Evolutionary conservation across 2,329 filamentous ascomycete species (phyloP).

Genomic region (Aspergillus brunneoviolaceus): DNA sequence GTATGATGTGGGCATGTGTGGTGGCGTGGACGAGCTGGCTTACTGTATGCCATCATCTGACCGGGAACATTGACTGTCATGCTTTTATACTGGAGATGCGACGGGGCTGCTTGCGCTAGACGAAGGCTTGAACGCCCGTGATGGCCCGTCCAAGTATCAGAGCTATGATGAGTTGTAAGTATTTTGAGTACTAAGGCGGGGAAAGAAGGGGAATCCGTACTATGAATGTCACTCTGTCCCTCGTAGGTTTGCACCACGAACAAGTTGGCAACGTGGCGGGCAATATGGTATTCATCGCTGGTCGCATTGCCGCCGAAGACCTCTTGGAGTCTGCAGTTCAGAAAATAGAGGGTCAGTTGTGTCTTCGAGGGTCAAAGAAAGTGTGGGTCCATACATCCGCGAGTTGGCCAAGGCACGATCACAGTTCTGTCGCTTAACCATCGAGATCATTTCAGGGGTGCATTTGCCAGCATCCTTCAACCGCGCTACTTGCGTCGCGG

Average conservation of each 20-base stretch:
- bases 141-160: constrained; percentile 68
- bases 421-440: constrained; percentile 98
- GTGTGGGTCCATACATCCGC: constrained; percentile 53
- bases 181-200: not conserved
- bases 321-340: constrained; percentile 68
- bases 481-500: constrained; percentile 84
- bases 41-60: no score
- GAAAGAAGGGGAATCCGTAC: constrained; percentile 56
- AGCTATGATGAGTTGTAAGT: constrained; percentile 45
- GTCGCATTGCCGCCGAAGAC: constrained; percentile 98
- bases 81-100: not conserved
- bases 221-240: constrained; percentile 96
- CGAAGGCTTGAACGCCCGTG: constrained; percentile 77
- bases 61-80: no score
- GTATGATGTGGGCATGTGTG: not conserved
- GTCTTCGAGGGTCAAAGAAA: no score
- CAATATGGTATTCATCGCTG: constrained; percentile 94
- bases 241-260: constrained; percentile 99
- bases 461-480: constrained; percentile 89
- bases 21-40: no score
- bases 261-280: constrained; percentile 89
- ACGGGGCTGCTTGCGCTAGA: constrained; percentile 42
- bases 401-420: constrained; percentile 81
- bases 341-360: not conserved
- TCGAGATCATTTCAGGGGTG: constrained; percentile 90